Evolutionary conservation across 306 rosid species (phyloP).

Genomic region (Pachyrhizus erosus): DNA sequence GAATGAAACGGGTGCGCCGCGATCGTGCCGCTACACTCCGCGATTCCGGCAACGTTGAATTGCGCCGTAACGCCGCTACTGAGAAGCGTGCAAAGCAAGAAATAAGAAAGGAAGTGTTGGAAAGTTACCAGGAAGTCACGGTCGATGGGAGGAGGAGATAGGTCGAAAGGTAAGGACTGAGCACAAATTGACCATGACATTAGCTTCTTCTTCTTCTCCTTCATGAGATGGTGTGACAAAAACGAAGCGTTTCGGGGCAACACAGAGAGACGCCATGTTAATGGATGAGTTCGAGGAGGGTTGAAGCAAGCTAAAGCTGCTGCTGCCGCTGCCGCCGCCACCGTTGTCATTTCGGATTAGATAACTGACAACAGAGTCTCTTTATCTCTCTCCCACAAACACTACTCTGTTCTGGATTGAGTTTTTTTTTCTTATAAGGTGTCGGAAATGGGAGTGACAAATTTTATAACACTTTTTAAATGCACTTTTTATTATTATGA

Average conservation of each 20-base stretch:
- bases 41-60: not conserved
- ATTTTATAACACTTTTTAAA: too few relatives aligned
- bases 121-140: conserved; percentile 75
- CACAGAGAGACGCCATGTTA: conserved; percentile 16
- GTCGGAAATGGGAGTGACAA: too few relatives aligned
- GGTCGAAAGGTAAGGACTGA: conserved; percentile 63
- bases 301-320: not conserved
- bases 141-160: conserved; percentile 92
- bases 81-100: not conserved
- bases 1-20: not conserved
- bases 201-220: not conserved
- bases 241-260: conserved; percentile 41
- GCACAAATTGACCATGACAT: conserved; percentile 29
- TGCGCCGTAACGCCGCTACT: not conserved
- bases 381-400: not conserved
- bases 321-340: not conserved
- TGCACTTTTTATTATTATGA: too few relatives aligned
- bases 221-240: not conserved
- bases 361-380: not conserved
- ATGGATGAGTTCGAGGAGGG: conserved; percentile 39
- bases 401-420: too few relatives aligned
- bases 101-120: not conserved
- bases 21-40: not conserved
- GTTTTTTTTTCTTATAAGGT: too few relatives aligned
- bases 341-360: conserved; percentile 39